These are phyloP conservation scores for Tolypocladium cylindrosporum DNA, from an alignment of 2,329 filamentous ascomycete genomes.

Conservation along the genomic window DNA sequence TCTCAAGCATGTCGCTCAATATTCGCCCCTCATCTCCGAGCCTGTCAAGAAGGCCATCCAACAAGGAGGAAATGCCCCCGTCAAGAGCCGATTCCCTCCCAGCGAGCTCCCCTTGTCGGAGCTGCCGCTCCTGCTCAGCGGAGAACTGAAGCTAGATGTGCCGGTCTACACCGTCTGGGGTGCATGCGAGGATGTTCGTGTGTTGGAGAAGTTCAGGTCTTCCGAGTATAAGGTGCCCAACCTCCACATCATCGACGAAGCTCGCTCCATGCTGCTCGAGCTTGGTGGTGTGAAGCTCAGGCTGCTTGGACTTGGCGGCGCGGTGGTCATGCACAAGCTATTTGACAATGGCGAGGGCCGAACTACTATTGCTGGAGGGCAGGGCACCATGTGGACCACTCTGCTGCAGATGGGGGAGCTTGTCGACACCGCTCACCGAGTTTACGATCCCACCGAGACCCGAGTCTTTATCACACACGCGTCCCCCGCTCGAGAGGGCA, in stretches of 20 bases:
- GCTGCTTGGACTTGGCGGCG: slow-evolving; percentile 84
- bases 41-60: slow-evolving; percentile 58
- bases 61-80: slow-evolving; percentile 58
- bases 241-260: slow-evolving; percentile 96
- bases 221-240: slow-evolving; percentile 97
- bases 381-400: slow-evolving; percentile 99
- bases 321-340: slow-evolving; percentile 98
- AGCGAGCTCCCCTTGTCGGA: slow-evolving; percentile 86
- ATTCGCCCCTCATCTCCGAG: slow-evolving; percentile 87
- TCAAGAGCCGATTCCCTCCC: slow-evolving; percentile 76
- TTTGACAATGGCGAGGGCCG: slow-evolving; percentile 97
- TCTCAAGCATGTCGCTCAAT: slow-evolving; percentile 95
- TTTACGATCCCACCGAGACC: slow-evolving; percentile 96
- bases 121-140: slow-evolving; percentile 77
- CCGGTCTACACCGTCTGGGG: slow-evolving; percentile 99
- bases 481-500: slow-evolving; percentile 89
- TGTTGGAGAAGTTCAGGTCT: slow-evolving; percentile 93
- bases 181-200: slow-evolving; percentile 94
- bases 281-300: slow-evolving; percentile 93
- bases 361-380: slow-evolving; percentile 94
- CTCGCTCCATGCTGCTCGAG: slow-evolving; percentile 89
- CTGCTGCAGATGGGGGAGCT: slow-evolving; percentile 96
- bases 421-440: slow-evolving; percentile 93
- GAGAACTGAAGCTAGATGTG: slow-evolving; percentile 83
- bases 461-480: slow-evolving; percentile 95